Base-by-base conservation (phyloP, 2,329 filamentous ascomycete genomes). In the Colletotrichum filicis region DNA sequence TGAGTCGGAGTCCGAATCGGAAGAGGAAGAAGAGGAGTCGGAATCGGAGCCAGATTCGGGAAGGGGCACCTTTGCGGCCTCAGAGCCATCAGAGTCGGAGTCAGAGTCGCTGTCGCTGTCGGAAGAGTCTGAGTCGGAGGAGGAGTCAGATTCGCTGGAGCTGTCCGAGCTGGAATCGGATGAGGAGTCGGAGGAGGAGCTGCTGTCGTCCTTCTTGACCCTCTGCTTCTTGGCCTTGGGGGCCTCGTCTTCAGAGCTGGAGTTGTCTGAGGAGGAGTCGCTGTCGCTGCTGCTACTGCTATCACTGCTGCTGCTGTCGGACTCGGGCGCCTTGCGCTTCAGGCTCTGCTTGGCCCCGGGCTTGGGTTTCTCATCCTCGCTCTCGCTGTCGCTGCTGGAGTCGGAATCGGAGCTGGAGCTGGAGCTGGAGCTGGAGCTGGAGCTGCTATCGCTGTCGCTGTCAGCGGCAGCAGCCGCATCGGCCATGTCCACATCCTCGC, bases 221-320 rank as follows among this genome's bases (percentile, higher is more conserved):
- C 85, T 87, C 74, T 80, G 80, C 81, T 90, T 91, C 84, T 92
- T 92, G 30, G 82, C 76, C 73, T 84, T 84, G 4, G 86, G 87
- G 14, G 81, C 81, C 71, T 87, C 84, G 53, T 84, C 84, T 52
- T 87, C 85, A 9, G 84, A 86, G 75, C 82, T 83, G 22, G 86
- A 87, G 60, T 83, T 83, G 68, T 80, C 80, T 3, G 82, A 83
- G 56, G 76, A 77, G 5, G 75, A 76, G 19, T 75, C 75, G 14
- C 78, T 73, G 66, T 75, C 75, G 52, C 74, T 76, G 76, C 80
- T 76, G 35, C 80, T 81, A 4, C 80, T 82, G 60, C 79, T 79
- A 42, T 70, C 63, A 22, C 79, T 80, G 5, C 59, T 66, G 32
- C 72, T 74, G 68, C 74, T 75, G 49, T 75, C 74, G 55, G 77